Evolutionary conservation across 306 rosid genomes (phyloP).

Genomic region (Macrotyloma uniflorum): DNA sequence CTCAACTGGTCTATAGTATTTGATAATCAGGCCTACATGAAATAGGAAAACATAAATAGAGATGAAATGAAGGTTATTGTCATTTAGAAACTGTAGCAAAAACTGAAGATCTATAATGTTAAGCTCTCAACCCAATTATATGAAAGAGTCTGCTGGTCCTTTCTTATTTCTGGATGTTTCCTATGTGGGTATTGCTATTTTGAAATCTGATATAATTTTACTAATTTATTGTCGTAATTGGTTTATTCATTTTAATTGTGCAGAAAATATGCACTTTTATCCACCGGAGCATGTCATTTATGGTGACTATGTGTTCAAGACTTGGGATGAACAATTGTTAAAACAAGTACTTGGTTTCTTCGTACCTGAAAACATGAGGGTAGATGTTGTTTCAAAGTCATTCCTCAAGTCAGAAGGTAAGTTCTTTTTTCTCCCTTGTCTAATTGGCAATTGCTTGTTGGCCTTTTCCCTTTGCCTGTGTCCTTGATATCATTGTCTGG

Average conservation of each 20-base stretch:
- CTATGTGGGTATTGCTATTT: conserved; percentile 9
- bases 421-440: conserved; percentile 28
- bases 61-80: not conserved
- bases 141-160: conserved; percentile 13
- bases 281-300: conserved; percentile 86
- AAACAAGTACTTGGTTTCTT: conserved; percentile 75
- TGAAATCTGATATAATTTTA: conserved; percentile 6
- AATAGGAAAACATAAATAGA: not conserved
- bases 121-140: conserved; percentile 12
- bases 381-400: conserved; percentile 80
- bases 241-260: conserved; percentile 42
- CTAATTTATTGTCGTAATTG: conserved; percentile 13
- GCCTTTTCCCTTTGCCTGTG: not conserved
- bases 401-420: conserved; percentile 63
- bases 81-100: not conserved
- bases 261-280: conserved; percentile 75
- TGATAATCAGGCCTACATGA: not conserved
- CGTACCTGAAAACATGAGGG: conserved; percentile 91
- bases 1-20: conserved; percentile 10
- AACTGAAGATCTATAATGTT: conserved; percentile 3
- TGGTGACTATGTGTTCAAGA: conserved; percentile 78
- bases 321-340: conserved; percentile 81
- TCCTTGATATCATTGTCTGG: conserved; percentile 37
- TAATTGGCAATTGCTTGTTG: conserved; percentile 5
- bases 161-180: conserved; percentile 15